phyloP scores from a whole-genome alignment of 805 yeast species.

The Yamadazyma sp. region DNA sequence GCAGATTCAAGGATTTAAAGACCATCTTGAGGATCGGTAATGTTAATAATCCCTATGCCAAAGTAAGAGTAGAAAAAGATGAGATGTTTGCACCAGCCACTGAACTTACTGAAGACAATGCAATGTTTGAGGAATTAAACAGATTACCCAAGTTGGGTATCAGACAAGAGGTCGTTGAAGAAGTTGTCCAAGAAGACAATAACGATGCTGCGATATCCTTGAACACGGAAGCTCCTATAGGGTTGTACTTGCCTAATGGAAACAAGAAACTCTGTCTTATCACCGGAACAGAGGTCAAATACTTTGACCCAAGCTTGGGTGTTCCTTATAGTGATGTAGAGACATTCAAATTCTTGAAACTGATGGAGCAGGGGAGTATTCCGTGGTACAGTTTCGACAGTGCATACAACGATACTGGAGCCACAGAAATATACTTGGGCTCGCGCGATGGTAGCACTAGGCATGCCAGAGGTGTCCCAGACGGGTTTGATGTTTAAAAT shows the following conservation, averaged over 20 bases:
- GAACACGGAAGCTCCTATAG: constrained; percentile 71
- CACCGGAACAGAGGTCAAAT: constrained; percentile 76
- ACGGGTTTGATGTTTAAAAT: constrained; percentile 57
- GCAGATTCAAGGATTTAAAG: constrained; percentile 56
- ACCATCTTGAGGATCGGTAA: constrained; percentile 45
- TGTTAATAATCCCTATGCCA: constrained; percentile 39
- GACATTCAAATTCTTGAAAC: constrained; percentile 64
- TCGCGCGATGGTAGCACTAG: constrained; percentile 53
- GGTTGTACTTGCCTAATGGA: constrained; percentile 70
- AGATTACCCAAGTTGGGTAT: constrained; percentile 65
- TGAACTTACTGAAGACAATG: constrained; percentile 34
- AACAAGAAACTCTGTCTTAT: constrained; percentile 67
- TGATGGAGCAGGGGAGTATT: constrained; percentile 46
- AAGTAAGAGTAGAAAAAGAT: constrained; percentile 32
- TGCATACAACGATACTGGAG: constrained; percentile 55
- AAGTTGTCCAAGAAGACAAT: constrained; percentile 38
- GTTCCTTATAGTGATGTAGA: constrained; percentile 84
- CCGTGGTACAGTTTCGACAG: constrained; percentile 54
- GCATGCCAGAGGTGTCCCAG: constrained; percentile 87
- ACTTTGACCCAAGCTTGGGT: constrained; percentile 85
- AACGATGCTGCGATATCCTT: constrained; percentile 43
- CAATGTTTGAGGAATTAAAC: constrained; percentile 42
- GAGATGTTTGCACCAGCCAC: constrained; percentile 34
- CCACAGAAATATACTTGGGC: constrained; percentile 42
- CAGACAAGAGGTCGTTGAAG: constrained; percentile 44